These are phyloP conservation scores for Chrysanthemum seticuspe DNA, from an alignment of 129 eudicot genomes.

Conservation along the genomic window DNA sequence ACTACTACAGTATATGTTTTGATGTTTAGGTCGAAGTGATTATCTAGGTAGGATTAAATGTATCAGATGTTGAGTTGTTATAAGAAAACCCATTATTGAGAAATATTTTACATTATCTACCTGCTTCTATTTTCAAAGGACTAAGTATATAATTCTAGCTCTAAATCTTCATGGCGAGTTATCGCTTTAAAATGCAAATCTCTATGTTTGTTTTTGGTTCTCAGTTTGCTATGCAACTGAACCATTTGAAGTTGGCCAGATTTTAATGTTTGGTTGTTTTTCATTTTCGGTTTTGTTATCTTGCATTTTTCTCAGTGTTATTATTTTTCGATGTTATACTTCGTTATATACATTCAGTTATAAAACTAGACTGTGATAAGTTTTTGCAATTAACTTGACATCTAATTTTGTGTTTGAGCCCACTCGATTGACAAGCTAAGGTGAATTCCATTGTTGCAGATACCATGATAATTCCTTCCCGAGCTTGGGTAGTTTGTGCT, in stretches of 20 bases:
- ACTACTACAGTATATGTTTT: neutral
- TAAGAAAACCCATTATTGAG: neutral
- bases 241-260: slow-evolving; percentile 4
- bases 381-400: neutral
- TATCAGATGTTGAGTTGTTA: neutral
- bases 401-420: neutral
- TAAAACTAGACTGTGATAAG: neutral
- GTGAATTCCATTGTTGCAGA: slow-evolving; percentile 39
- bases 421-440: neutral
- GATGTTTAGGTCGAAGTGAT: neutral
- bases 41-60: neutral
- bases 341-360: neutral
- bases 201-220: neutral
- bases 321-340: neutral
- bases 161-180: neutral
- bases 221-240: neutral
- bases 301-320: neutral
- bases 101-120: neutral
- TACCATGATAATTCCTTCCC: slow-evolving; percentile 96
- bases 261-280: neutral
- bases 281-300: neutral
- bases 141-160: neutral
- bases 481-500: slow-evolving; percentile 29
- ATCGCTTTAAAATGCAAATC: neutral
- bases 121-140: neutral